Percentiles rank a stretch among this genome's conserved stretches.
Conservation (phyloP, 805 yeast genomes). For the Candida berthetii region DNA sequence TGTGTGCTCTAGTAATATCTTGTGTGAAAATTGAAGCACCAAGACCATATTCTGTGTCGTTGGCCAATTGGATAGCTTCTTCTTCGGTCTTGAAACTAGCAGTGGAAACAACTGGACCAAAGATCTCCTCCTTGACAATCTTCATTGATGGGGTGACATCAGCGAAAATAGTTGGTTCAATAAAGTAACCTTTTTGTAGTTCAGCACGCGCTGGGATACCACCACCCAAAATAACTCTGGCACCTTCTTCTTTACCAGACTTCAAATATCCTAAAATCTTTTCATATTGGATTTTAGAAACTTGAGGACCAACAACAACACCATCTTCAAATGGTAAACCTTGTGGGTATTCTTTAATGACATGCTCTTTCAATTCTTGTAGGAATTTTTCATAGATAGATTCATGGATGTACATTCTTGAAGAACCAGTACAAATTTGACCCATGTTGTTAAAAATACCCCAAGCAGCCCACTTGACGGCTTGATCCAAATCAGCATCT, state of each 20-base stretch:
- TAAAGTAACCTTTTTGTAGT: constrained; percentile 26
- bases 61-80: constrained; percentile 37
- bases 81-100: constrained; percentile 36
- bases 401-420: constrained; percentile 52
- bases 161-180: constrained; percentile 42
- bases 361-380: constrained; percentile 28
- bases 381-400: constrained; percentile 45
- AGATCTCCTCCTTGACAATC: constrained; percentile 41
- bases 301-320: constrained; percentile 48
- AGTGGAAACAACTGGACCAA: constrained; percentile 45
- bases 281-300: constrained; percentile 43
- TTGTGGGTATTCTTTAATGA: constrained; percentile 29
- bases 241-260: constrained; percentile 47
- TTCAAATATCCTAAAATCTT: constrained; percentile 38
- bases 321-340: constrained; percentile 39
- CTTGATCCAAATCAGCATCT: constrained; percentile 40
- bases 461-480: constrained; percentile 43
- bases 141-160: constrained; percentile 34
- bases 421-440: constrained; percentile 61
- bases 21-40: constrained; percentile 40
- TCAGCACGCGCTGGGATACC: constrained; percentile 22
- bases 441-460: constrained; percentile 60
- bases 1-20: constrained; percentile 31
- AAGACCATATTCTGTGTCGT: constrained; percentile 37
- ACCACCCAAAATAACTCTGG: constrained; percentile 42